Conservation (phyloP, 108 stramenopile species). For the Parietichytrium sp. region DNA sequence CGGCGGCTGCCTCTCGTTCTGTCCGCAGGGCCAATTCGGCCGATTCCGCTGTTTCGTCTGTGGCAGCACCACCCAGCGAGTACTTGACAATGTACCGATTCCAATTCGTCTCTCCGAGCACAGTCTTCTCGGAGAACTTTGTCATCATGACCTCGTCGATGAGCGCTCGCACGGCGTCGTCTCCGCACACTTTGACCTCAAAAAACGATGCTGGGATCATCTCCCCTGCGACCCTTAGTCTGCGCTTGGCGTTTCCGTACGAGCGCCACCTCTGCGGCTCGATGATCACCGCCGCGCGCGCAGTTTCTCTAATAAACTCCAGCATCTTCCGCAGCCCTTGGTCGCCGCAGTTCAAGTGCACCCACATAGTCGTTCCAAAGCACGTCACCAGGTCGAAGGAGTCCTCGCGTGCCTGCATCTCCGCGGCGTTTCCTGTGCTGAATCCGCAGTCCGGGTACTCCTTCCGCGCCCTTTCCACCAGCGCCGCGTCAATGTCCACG, state of each 20-base stretch:
- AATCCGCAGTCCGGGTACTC: no score
- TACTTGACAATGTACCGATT: conserved; percentile 2
- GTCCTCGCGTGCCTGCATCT: not conserved
- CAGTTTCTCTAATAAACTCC: not conserved
- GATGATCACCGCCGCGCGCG: not conserved
- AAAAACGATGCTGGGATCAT: not conserved
- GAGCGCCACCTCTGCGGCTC: not conserved
- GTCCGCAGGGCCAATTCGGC: no score
- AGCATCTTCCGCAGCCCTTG: not conserved
- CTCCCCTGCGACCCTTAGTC: not conserved
- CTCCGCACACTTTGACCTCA: not conserved
- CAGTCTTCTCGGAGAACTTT: not conserved
- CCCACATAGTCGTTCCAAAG: conserved; percentile 34
- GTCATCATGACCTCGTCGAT: not conserved
- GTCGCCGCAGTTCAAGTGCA: conserved; percentile 14
- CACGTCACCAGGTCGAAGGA: conserved; percentile 20
- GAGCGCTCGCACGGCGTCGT: not conserved
- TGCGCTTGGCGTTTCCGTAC: not conserved
- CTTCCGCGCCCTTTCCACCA: not conserved
- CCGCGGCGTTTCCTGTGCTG: not conserved
- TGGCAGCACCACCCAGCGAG: no score
- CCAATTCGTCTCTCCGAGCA: conserved; percentile 23
- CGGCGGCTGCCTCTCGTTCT: no score
- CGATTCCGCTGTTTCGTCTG: no score
- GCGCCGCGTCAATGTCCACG: conserved; percentile 8